phyloP scores from a whole-genome alignment of 306 rosid genomes.

The Carpinus fangiana region DNA sequence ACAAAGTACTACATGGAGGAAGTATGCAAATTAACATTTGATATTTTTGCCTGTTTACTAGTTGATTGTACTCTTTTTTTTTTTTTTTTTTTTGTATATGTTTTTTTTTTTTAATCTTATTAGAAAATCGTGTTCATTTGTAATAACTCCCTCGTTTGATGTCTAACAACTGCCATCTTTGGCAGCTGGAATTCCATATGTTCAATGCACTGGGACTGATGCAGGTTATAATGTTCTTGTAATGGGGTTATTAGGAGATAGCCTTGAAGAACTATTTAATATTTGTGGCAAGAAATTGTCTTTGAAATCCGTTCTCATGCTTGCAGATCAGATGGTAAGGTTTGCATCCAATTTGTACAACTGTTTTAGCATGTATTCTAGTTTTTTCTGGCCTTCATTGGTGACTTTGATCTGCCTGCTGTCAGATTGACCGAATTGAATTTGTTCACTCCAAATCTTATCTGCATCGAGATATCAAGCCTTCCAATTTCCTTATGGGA shows the following conservation, averaged over 20 bases:
- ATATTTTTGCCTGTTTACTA: too few relatives aligned
- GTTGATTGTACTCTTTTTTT: background rate
- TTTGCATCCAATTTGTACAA: background rate
- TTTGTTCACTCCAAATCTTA: background rate
- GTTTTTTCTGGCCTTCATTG: background rate
- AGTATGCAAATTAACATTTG: background rate
- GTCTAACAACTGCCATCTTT: background rate
- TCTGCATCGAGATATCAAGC: constrained; percentile 13
- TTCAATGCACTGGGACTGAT: background rate
- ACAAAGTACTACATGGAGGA: background rate
- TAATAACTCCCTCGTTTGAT: background rate
- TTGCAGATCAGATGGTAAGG: constrained; percentile 1
- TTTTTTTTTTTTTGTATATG: background rate
- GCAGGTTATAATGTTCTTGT: background rate
- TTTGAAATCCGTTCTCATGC: background rate
- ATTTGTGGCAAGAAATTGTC: constrained; percentile 1
- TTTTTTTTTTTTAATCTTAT: background rate
- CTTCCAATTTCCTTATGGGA: background rate
- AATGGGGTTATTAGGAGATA: background rate
- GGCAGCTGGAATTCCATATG: constrained; percentile 6
- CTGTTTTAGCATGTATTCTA: background rate
- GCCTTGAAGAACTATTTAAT: background rate
- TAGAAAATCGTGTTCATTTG: background rate
- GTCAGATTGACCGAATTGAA: background rate
- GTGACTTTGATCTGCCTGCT: background rate